These are phyloP conservation scores for Petunia axillaris DNA, from an alignment of 257 asterid species.

Conservation along the genomic window DNA sequence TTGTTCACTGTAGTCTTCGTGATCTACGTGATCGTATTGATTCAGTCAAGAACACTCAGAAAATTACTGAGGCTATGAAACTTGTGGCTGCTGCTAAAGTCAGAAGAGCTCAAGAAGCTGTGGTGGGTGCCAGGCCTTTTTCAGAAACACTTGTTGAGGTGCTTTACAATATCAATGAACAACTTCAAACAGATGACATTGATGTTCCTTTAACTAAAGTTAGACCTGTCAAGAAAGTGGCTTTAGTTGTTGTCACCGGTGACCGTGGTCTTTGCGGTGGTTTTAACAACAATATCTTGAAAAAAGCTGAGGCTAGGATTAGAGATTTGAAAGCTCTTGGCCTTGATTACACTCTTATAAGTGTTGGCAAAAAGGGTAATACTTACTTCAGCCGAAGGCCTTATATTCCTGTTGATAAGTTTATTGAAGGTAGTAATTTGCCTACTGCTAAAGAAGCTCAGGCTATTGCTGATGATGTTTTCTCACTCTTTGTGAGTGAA, in stretches of 20 bases:
- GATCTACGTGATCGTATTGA: constrained; percentile 82
- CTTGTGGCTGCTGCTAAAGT: constrained; percentile 97
- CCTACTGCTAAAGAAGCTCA: constrained; percentile 97
- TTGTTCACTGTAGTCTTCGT: constrained; percentile 71
- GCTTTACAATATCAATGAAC: constrained; percentile 92
- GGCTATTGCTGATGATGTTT: constrained; percentile 84
- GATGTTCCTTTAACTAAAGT: constrained; percentile 76
- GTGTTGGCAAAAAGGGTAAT: constrained; percentile 90
- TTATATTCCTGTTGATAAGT: constrained; percentile 69
- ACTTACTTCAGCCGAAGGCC: constrained; percentile 71
- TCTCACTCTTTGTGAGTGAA: constrained; percentile 77
- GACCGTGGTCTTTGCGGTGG: constrained; percentile 97
- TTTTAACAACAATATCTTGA: constrained; percentile 66
- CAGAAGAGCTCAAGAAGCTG: constrained; percentile 93
- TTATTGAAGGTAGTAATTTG: constrained; percentile 58
- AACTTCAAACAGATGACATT: constrained; percentile 76
- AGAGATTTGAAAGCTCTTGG: constrained; percentile 65
- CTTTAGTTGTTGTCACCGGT: constrained; percentile 87
- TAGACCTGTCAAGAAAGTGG: constrained; percentile 87
- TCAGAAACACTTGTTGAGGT: constrained; percentile 88
- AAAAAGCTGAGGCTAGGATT: constrained; percentile 72
- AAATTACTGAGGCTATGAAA: constrained; percentile 97
- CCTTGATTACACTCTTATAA: constrained; percentile 61
- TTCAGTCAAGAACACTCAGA: constrained; percentile 86
- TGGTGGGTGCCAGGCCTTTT: constrained; percentile 85